Percentiles rank a stretch among this genome's conserved stretches.
These are phyloP conservation scores for Eucalyptus curtisii DNA, from an alignment of 345 rosid species.

Conservation along the genomic window DNA sequence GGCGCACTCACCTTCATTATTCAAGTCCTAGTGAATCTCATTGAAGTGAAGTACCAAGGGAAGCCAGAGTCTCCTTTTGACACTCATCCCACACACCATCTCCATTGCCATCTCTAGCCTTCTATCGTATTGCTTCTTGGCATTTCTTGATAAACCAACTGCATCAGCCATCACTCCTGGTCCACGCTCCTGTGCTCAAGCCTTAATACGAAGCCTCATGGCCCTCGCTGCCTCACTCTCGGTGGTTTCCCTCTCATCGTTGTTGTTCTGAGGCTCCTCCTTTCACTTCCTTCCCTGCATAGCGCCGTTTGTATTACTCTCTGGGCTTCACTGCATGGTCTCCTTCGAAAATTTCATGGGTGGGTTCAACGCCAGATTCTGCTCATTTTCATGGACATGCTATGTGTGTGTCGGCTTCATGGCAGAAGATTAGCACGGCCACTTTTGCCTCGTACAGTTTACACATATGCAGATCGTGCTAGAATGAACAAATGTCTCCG, in stretches of 20 bases:
- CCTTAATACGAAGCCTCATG: background rate
- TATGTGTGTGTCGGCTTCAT: background rate
- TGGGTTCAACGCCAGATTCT: background rate
- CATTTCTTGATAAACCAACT: background rate
- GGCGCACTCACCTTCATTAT: background rate
- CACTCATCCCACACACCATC: background rate
- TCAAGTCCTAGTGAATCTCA: background rate
- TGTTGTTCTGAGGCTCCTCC: background rate
- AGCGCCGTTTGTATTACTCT: background rate
- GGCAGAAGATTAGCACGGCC: background rate
- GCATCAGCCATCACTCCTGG: background rate
- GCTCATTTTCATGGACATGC: background rate
- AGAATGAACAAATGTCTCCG: background rate
- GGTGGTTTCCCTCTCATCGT: background rate
- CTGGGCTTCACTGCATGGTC: background rate
- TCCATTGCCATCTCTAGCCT: background rate
- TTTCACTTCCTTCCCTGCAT: background rate
- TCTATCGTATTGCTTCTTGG: background rate
- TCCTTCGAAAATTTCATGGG: background rate
- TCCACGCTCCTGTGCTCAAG: background rate
- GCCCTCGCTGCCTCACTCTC: background rate
- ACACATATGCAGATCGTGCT: background rate
- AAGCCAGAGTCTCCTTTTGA: background rate
- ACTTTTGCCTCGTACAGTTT: background rate
- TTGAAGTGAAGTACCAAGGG: background rate